Percentiles rank a stretch among this genome's conserved stretches.
These are phyloP conservation scores for Scedosporium minutisporum DNA, from an alignment of 2,329 filamentous ascomycete species.

Conservation along the genomic window DNA sequence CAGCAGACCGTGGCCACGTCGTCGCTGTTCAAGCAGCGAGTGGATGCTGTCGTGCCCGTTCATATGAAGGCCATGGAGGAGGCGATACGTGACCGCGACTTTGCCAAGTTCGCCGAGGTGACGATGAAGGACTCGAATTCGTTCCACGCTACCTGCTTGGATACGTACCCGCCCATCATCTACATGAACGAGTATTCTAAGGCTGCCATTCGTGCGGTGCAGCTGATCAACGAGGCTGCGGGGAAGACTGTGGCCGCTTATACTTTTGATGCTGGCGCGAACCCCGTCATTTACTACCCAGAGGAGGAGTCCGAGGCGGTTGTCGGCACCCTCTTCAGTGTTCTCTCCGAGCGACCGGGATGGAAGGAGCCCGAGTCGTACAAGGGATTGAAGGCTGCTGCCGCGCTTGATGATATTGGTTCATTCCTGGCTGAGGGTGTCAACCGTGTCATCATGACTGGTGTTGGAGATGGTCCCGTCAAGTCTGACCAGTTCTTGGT, in stretches of 20 bases:
- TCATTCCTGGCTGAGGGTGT: slow-evolving; percentile 66
- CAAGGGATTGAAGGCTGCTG: slow-evolving; percentile 37
- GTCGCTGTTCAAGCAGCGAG: slow-evolving; percentile 71
- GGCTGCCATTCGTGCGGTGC: slow-evolving; percentile 79
- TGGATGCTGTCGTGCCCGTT: slow-evolving; percentile 65
- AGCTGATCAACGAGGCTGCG: slow-evolving; percentile 74
- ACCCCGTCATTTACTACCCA: slow-evolving; percentile 92
- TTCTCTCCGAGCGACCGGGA: slow-evolving; percentile 54
- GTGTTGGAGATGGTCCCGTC: slow-evolving; percentile 80
- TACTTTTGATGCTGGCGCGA: slow-evolving; percentile 95
- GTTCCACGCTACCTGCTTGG: slow-evolving; percentile 90
- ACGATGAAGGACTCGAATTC: slow-evolving; percentile 97
- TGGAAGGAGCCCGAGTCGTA: slow-evolving; percentile 53
- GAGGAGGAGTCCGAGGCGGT: slow-evolving; percentile 66
- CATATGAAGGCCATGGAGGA: slow-evolving; percentile 80
- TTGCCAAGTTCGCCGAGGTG: slow-evolving; percentile 75
- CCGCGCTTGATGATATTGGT: slow-evolving; percentile 54
- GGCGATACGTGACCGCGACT: slow-evolving; percentile 69
- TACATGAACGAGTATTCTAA: slow-evolving; percentile 94
- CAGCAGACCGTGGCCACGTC: slow-evolving; percentile 92
- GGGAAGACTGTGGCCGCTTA: slow-evolving; percentile 81
- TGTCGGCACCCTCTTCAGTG: slow-evolving; percentile 65
- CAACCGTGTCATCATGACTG: slow-evolving; percentile 80
- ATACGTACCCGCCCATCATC: slow-evolving; percentile 95
- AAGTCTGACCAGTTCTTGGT: slow-evolving; percentile 72